Evolutionary conservation across 2,329 filamentous ascomycete species (phyloP), one percentile per base, ranked within the genome.

Genomic region (Stemphylium vesicarium): DNA sequence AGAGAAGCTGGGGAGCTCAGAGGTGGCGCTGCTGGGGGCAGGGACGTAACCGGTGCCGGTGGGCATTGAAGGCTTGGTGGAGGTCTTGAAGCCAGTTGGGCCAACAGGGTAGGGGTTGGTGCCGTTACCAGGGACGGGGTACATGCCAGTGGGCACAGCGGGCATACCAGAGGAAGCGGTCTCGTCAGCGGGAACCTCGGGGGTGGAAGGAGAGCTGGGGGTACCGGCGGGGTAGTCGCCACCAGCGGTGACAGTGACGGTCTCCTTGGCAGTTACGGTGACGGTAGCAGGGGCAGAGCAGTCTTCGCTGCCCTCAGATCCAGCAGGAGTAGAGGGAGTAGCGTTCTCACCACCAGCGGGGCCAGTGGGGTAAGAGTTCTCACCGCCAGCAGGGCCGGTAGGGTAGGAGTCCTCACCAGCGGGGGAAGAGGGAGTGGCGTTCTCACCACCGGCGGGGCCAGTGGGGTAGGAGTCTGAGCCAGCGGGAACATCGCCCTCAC

Each of bases 221-320:
- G 59, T 54, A 15, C 47, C 46, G 31, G 57, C 43, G 18, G 59
- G 40, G 53, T 62, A 48, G 13, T 47, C 54, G 12, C 37, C 15
- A 42, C 62, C 69, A 57, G 60, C 64, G 47, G 71, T 73, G 53
- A 76, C 73, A 37, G 65, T 70, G 64, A 76, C 71, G 57, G 73
- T 76, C 70, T 75, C 72, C 65, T 73, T 68, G 16, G 62, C 53
- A 44, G 73, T 75, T 32, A 74, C 69, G 26, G 73, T 75, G 38
- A 75, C 73, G 37, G 73, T 76, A 45, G 71, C 67, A 15, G 73
- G 68, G 52, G 59, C 57, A 52, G 63, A 60, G 64, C 73, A 75
- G 47, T 71, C 68, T 54, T 62, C 68, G 50, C 43, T 68, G 36
- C 35, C 26, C 44, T 47, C 44, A 24, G 33, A 55, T 40, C 54